A percentile compares a stretch with the other conserved stretches of the same genome.
Evolutionary conservation across 805 yeast species (phyloP).

Genomic region (Phaffomyces antillensis): DNA sequence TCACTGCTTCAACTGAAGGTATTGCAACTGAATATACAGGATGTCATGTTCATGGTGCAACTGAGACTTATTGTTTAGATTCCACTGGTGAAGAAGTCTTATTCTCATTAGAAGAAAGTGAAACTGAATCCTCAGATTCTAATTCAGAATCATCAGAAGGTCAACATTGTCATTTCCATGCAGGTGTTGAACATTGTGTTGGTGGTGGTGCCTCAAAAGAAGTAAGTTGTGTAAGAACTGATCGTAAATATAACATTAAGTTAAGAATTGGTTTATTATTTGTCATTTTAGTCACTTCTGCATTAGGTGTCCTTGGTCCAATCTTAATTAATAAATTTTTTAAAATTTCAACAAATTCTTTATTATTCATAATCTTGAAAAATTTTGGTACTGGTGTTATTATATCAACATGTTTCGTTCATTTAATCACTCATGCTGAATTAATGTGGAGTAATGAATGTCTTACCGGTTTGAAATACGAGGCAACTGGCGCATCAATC

Average conservation of each 20-base stretch:
- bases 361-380: slow-evolving; percentile 9
- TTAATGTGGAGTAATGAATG: slow-evolving; percentile 15
- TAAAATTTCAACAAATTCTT: slow-evolving; percentile 5
- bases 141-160: not conserved
- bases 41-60: slow-evolving; percentile 14
- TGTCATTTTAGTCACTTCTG: slow-evolving; percentile 11
- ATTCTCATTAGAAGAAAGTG: slow-evolving; percentile 2
- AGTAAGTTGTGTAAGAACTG: slow-evolving; percentile 10
- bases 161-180: slow-evolving; percentile 16
- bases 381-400: slow-evolving; percentile 19
- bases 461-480: slow-evolving; percentile 12
- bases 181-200: slow-evolving; percentile 20
- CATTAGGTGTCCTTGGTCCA: slow-evolving; percentile 14
- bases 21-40: slow-evolving; percentile 10
- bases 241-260: slow-evolving; percentile 13
- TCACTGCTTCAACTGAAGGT: slow-evolving; percentile 5
- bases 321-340: slow-evolving; percentile 6
- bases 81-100: slow-evolving; percentile 12
- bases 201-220: slow-evolving; percentile 15
- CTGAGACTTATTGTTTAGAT: slow-evolving; percentile 14
- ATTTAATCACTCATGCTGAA: slow-evolving; percentile 14
- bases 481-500: slow-evolving; percentile 14
- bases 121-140: not conserved
- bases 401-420: slow-evolving; percentile 18
- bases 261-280: slow-evolving; percentile 16